Evolutionary conservation across 768 basidiomycete species (phyloP), one percentile per base, ranked within the genome.

Genomic region (Hysterangium stoloniferum): DNA sequence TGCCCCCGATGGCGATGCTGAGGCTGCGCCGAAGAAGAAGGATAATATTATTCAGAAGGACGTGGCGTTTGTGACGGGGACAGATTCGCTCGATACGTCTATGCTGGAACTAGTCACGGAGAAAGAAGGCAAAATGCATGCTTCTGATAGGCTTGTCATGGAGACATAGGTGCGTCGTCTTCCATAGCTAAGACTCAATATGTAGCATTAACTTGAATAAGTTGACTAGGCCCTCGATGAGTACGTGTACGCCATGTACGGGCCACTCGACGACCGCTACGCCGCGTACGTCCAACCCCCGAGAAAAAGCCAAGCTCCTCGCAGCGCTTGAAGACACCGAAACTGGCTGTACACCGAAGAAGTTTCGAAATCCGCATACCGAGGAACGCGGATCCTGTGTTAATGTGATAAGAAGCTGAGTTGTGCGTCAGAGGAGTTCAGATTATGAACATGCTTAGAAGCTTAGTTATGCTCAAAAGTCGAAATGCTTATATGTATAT

Each of bases 221-320:
- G 68, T 83, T 67, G 98, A 97, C 73, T 98, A 99, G 64, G 93
- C 94, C 4, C 82, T 99, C 12, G 95, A 99, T 71, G 96, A 98
- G 70, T 97, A 95, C 72, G 86, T 98, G 52, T 97, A 97, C 70
- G 95, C 97, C 66, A 92, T 77, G 61, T 87, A 92, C 33, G 73
- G 79, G 67, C 95, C 95, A 72, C 78, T 99, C 54, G 94, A 97
- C 32, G 88, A 85, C 41, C 80, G 86, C 45, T 96, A 88, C 61
- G 82, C 83, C 15, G 42, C 78, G 11, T 98, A 74, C 67, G 86
- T 86, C 46, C 76, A 84, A 61, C 43, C 80, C 0, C 65, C 65
- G 71, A 11, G 95, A 98, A 70, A 94, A 93, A 71, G 66, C 78
- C 55, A 79, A 78, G 54, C 79, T 98, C 32, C 71, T 90, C 25